Evolutionary conservation across 228 moss, liverwort and hornwort species (phyloP).

Genomic region (Sphagnum fallax): DNA sequence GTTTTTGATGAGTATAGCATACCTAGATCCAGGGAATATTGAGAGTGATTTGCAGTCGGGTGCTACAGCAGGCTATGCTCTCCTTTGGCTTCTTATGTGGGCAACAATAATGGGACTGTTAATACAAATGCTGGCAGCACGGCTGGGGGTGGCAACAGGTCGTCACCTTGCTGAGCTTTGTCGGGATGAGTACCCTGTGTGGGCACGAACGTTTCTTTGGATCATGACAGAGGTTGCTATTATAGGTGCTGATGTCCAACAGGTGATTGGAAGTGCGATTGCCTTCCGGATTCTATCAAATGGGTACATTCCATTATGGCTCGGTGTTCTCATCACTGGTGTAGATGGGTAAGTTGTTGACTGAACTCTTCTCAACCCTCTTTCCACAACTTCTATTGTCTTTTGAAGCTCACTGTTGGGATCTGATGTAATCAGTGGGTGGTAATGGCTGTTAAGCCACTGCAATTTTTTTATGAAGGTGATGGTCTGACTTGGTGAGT

Average conservation of each 20-base stretch:
- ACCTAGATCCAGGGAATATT: slow-evolving; percentile 89
- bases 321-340: slow-evolving; percentile 84
- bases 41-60: slow-evolving; percentile 92
- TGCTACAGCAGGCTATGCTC: slow-evolving; percentile 71
- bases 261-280: slow-evolving; percentile 96
- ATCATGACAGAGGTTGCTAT: slow-evolving; percentile 87
- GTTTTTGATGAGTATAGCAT: slow-evolving; percentile 93
- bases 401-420: too few species aligned
- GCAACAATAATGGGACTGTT: slow-evolving; percentile 84
- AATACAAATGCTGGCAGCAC: slow-evolving; percentile 75
- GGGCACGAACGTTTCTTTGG: slow-evolving; percentile 80
- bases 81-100: slow-evolving; percentile 91
- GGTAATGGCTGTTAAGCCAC: too few species aligned
- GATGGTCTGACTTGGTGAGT: too few species aligned
- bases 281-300: slow-evolving; percentile 80
- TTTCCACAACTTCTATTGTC: too few species aligned
- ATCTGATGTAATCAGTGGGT: too few species aligned
- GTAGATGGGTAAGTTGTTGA: slow-evolving; percentile 60
- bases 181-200: slow-evolving; percentile 71
- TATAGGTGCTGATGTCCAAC: slow-evolving; percentile 88
- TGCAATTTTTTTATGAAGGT: too few species aligned
- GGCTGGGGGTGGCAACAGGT: slow-evolving; percentile 85
- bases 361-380: too few species aligned
- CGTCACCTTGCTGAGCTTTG: slow-evolving; percentile 87
- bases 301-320: slow-evolving; percentile 75